Evolutionary conservation across 805 yeast genomes (phyloP), one percentile per base, ranked within the genome.

Genomic region (Starmerella vitae): DNA sequence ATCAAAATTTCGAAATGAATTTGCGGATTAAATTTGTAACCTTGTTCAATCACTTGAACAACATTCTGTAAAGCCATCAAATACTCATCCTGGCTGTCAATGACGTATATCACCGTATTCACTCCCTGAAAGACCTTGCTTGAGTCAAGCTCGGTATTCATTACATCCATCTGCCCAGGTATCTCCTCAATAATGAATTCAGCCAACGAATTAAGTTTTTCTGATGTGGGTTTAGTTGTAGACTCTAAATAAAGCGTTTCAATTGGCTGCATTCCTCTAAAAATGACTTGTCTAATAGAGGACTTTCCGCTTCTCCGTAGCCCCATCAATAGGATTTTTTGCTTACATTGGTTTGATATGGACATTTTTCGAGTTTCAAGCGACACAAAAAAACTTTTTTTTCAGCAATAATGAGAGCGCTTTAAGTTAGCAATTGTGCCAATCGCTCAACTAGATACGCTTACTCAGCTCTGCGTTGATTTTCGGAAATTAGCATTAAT

Each of bases 31-130:
- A 79, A 78, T 51, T 76, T 75, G 54, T 79, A 75, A 0, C 94
- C 96, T 51, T 76, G 80, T 54, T 82, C 91, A 43, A 86, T 78
- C 45, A 91, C 84, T 67, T 78, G 78, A 4, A 88, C 83, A 35
- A 91, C 63, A 55, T 85, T 86, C 20, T 93, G 84, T 34, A 91
- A 67, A 0, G 97, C 94, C 58, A 84, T 79, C 48, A 86, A 63
- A 59, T 91, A 91, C 57, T 91, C 98, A 62, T 88, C 97, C 58
- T 85, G 96, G 38, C 86, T 73, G 60, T 91, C 98, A 45, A 91
- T 85, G 30, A 91, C 95, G 55, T 91, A 91, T 2, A 91, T 91
- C 21, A 91, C 66, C 0, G 95, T 91, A 15, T 94, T 94, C 12
- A 85, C 84, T 32, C 78, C 74, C 31, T 77, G 67, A 53, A 88